Base-by-base conservation (phyloP, 768 basidiomycete species). In the Leccinum aurantiacum region DNA sequence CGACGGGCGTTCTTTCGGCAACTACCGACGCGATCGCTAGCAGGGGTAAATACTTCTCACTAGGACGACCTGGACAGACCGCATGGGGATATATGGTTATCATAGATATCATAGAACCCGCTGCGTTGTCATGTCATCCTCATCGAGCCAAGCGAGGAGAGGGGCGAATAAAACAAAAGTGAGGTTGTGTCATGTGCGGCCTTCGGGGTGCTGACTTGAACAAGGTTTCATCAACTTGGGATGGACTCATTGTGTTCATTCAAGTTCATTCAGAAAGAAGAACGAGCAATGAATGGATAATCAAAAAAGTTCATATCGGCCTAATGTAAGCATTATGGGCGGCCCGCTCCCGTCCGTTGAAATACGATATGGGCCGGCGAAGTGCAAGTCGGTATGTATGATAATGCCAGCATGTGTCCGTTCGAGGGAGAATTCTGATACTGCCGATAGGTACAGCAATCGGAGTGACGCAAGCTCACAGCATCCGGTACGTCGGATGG, bases 241-340 rank as follows among this genome's bases (percentile, higher is more conserved):
- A 52, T 19, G 44, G 44, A 46, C 44, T 46, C 44, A 17, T 46
- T 46, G 44, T 46, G 5, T 46, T 46, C 44, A 46, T 46, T 46
- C 44, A 6, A 19, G 41, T 44, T 6, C 15, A 19, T 44, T 44
- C 10, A 10, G 19, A 4, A 13, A 11, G 29, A 11, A 52, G 44
- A 13, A 46, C 19, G 5, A 46, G 11, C 9, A 15, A 53, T 47
- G 41, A 57, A 62, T 29, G 29, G 15, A 4, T 2, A 13, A 50
- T 46, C n/a, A 46, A 19, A 46, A 46, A 46, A 11, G 0, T 46
- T 46, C 19, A 46, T 46, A 67, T 70, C 57, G 56, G 63, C 63
- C 54, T 54, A n/a, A 52, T 2, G 17, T 10, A 37, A 70, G 60
- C 6, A 19, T 46, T 46, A 69, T 69, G 69, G 60, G 68, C 63